Base-by-base conservation (phyloP, 148 eudicot genomes). In the Agrostemma githago region DNA sequence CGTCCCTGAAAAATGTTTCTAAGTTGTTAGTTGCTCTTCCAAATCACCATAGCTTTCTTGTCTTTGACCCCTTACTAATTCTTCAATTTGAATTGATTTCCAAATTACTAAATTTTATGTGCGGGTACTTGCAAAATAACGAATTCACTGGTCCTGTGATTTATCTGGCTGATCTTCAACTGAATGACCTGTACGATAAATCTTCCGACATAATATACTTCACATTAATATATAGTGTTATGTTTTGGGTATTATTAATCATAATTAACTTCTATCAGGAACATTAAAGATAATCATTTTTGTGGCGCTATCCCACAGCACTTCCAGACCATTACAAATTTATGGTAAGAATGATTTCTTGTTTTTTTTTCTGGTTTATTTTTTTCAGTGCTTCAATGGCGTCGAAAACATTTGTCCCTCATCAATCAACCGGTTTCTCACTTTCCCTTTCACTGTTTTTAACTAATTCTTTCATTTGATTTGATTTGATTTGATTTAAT, bases 281-380 rank as follows among this genome's bases (percentile, higher is more conserved):
- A 94, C 82, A 89, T 94, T 65, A 87, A 88, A 83, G 88, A 88
- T 67, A 94, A 94, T 83, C 85, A 88, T 81, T 94, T 94, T 70
- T 91, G 97, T 72, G 98, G 98, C 77, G 76, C 91, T 43, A 86
- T 94, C 76, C 98, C 98, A 6, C 78, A 86, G 76, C 87, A 88
- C 56, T 92, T 94, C 72, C 90, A 84, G 68, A 72, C 53, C 64
- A 88, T 94, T 80, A 77, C 82, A 54, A 89, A 89, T 73, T 79
- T 94, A 75, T 85, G 98, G 98, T 91, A 79, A 77, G 87, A 64
- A 41, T 26, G 37, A 65, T 59, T n/a, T n/a, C n/a, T n/a, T n/a
- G n/a, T n/a, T n/a, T n/a, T n/a, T n/a, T n/a, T n/a, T n/a, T n/a
- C n/a, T n/a, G n/a, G n/a, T n/a, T n/a, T n/a, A n/a, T n/a, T n/a